Evolutionary conservation across 345 rosid genomes (phyloP).

Genomic region (Citrus unshiu): DNA sequence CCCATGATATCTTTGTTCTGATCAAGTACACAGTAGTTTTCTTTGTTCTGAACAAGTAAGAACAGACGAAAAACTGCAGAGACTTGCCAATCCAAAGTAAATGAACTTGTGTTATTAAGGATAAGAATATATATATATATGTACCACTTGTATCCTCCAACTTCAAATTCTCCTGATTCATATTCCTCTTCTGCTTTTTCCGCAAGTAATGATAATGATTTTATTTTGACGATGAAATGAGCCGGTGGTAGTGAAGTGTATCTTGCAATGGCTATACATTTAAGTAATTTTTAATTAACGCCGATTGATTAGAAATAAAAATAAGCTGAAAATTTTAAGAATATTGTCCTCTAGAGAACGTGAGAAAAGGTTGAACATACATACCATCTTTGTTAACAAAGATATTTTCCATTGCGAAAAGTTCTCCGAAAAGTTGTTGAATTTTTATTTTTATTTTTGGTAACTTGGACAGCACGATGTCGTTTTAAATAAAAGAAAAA

Average conservation of each 20-base stretch:
- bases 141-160: constrained; percentile 78
- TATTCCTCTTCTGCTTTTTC: constrained; percentile 14
- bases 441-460: too few relatives aligned
- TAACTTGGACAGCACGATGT: too few relatives aligned
- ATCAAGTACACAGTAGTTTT: background rate
- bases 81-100: constrained; percentile 48
- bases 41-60: constrained; percentile 40
- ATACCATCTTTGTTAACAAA: too few relatives aligned
- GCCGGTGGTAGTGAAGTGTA: constrained; percentile 43
- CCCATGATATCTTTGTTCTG: constrained; percentile 30
- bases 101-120: constrained; percentile 6
- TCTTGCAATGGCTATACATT: constrained; percentile 13
- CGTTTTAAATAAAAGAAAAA: too few relatives aligned
- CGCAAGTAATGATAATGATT: background rate
- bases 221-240: constrained; percentile 13
- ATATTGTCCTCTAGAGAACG: too few relatives aligned
- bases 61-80: constrained; percentile 44
- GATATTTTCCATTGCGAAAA: too few relatives aligned
- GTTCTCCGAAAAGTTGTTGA: too few relatives aligned
- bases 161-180: constrained; percentile 45
- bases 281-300: too few relatives aligned
- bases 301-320: too few relatives aligned
- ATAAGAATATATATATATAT: background rate
- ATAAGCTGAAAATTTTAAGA: too few relatives aligned
- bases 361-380: too few relatives aligned